Conservation (phyloP, 345 rosid genomes). For the Arabis hirsuta region DNA sequence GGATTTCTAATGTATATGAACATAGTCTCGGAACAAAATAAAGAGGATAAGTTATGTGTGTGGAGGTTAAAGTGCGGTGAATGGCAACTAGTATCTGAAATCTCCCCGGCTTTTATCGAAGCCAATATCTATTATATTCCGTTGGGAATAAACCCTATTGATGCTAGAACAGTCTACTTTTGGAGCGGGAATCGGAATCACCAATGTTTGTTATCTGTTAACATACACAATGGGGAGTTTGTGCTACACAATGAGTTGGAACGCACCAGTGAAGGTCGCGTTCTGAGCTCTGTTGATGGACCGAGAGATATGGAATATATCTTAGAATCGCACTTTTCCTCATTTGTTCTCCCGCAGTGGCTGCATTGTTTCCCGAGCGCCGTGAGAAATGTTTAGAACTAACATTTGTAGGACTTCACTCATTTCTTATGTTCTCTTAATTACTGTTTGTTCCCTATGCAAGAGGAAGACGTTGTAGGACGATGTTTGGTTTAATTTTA, state of each 20-base stretch:
- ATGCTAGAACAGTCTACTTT: neutral
- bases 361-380: neutral
- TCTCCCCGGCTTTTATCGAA: neutral
- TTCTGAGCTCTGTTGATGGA: neutral
- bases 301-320: neutral
- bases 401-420: neutral
- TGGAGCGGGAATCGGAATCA: neutral
- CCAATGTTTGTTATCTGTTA: neutral
- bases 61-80: conserved; percentile 3
- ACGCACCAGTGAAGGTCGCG: neutral
- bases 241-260: neutral
- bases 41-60: conserved; percentile 17
- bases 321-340: neutral
- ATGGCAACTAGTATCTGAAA: neutral
- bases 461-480: too few species aligned
- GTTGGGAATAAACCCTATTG: conserved; percentile 12
- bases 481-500: too few species aligned
- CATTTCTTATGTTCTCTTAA: neutral
- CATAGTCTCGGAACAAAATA: neutral
- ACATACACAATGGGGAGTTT: neutral
- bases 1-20: conserved; percentile 27
- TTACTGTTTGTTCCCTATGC: neutral
- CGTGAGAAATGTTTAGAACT: neutral
- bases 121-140: neutral
- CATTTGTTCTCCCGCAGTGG: neutral